Conservation (phyloP, 768 basidiomycete genomes). For the Obba rivulosa region DNA sequence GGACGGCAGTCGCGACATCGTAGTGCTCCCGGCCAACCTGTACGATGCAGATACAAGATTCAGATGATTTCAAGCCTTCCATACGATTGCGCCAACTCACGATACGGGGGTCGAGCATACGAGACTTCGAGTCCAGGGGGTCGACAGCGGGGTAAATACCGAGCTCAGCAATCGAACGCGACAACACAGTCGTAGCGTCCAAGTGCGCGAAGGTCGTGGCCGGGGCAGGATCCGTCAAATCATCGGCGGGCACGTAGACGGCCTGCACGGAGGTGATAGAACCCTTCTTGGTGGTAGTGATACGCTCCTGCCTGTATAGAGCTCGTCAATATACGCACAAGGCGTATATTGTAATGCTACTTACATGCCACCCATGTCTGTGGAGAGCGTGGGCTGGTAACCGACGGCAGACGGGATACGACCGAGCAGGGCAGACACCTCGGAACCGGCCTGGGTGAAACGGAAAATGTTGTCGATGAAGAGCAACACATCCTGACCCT, state of each 20-base stretch:
- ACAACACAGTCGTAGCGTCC: slow-evolving; percentile 99
- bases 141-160: slow-evolving; percentile 99
- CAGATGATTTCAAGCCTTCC: background rate
- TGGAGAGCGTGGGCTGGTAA: slow-evolving; percentile 99
- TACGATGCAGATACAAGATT: slow-evolving; percentile 13
- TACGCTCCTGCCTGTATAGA: slow-evolving; percentile 87
- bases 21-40: slow-evolving; percentile 91
- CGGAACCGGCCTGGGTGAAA: slow-evolving; percentile 99
- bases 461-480: slow-evolving; percentile 99
- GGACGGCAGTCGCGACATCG: slow-evolving; percentile 91
- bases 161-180: slow-evolving; percentile 97
- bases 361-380: slow-evolving; percentile 99
- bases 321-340: slow-evolving; percentile 6
- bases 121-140: slow-evolving; percentile 98
- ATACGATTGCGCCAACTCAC: slow-evolving; percentile 40
- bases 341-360: slow-evolving; percentile 23
- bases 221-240: slow-evolving; percentile 99
- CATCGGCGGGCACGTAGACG: slow-evolving; percentile 99
- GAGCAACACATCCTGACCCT: slow-evolving; percentile 99
- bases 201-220: slow-evolving; percentile 99
- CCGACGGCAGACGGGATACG: slow-evolving; percentile 99
- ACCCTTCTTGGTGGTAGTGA: slow-evolving; percentile 99
- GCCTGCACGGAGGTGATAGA: slow-evolving; percentile 99
- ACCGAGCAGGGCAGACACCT: slow-evolving; percentile 98
- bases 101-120: slow-evolving; percentile 99